These are phyloP conservation scores for Penium margaritaceum DNA, from an alignment of 139 green algal species.

Conservation along the genomic window DNA sequence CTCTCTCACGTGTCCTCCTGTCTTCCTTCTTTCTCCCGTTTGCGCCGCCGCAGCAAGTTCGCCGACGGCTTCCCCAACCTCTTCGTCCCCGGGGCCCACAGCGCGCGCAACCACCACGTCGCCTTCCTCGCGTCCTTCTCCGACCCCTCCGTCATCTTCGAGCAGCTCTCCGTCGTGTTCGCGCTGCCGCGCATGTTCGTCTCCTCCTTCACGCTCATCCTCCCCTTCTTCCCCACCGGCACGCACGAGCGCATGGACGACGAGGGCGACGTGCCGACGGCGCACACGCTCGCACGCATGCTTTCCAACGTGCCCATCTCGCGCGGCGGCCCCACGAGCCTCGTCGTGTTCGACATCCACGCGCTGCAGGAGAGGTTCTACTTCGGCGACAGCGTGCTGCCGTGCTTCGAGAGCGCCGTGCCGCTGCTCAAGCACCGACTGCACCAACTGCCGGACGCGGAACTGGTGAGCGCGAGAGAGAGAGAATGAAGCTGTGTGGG, in stretches of 20 bases:
- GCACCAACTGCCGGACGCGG: conserved; percentile 61
- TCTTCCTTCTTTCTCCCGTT: too few relatives aligned
- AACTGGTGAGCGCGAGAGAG: conserved; percentile 63
- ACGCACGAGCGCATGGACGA: conserved; percentile 59
- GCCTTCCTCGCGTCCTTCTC: conserved; percentile 93
- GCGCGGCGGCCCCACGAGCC: conserved; percentile 75
- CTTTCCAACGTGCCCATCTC: conserved; percentile 87
- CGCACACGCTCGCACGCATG: conserved; percentile 89
- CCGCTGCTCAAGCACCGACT: conserved; percentile 75
- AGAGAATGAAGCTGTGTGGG: too few relatives aligned
- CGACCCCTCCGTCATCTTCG: conserved; percentile 77
- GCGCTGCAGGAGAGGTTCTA: conserved; percentile 92
- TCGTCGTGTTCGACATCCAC: conserved; percentile 98
- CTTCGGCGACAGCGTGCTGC: conserved; percentile 91
- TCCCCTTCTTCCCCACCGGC: conserved; percentile 96
- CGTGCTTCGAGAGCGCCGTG: conserved; percentile 88
- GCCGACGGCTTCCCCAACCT: conserved; percentile 94
- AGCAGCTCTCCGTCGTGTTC: conserved; percentile 95
- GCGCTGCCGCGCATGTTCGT: conserved; percentile 92
- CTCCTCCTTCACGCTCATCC: conserved; percentile 90
- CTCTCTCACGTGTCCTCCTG: too few relatives aligned
- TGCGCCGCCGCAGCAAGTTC: conserved; percentile 54
- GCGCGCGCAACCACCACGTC: conserved; percentile 85
- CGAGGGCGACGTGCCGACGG: conserved; percentile 68
- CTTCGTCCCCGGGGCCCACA: conserved; percentile 81